Evolutionary conservation across 768 basidiomycete genomes (phyloP).

Genomic region (Leccinum subtestaceum): DNA sequence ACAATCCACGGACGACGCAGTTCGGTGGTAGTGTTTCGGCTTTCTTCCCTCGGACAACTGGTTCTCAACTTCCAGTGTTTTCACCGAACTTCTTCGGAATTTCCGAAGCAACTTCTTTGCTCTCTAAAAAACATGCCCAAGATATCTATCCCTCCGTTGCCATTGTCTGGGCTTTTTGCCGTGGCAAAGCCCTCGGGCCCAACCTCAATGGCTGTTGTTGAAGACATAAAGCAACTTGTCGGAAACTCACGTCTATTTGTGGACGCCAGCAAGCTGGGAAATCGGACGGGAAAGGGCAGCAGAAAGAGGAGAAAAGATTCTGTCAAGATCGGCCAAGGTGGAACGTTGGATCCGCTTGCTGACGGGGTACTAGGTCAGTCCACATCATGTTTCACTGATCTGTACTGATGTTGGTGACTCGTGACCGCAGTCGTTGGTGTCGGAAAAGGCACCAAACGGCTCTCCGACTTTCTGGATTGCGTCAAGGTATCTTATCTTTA

Average conservation of each 20-base stretch:
- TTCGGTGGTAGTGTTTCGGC: background rate
- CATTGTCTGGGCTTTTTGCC: constrained; percentile 81
- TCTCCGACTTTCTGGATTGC: constrained; percentile 81
- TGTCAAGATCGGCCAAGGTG: constrained; percentile 89
- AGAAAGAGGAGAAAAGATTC: constrained; percentile 38
- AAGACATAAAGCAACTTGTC: constrained; percentile 80
- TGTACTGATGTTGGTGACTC: constrained; percentile 3
- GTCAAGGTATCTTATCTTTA: constrained; percentile 59
- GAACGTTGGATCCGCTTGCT: constrained; percentile 94
- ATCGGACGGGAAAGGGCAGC: constrained; percentile 45
- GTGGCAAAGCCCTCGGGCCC: constrained; percentile 90
- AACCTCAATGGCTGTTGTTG: constrained; percentile 87
- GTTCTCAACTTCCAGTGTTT: background rate
- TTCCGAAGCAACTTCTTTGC: background rate
- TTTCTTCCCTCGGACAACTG: background rate
- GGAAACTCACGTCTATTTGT: constrained; percentile 75
- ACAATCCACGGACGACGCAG: background rate
- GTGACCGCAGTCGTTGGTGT: constrained; percentile 73
- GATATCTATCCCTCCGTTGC: constrained; percentile 47
- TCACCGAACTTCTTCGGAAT: background rate
- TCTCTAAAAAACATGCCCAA: constrained; percentile 60
- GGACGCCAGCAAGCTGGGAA: constrained; percentile 54
- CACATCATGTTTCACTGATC: background rate
- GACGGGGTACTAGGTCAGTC: constrained; percentile 86
- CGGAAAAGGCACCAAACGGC: constrained; percentile 85